Percentiles rank a stretch among this genome's conserved stretches.
phyloP scores from a whole-genome alignment of 2,329 filamentous ascomycete genomes.

The Ascomycota sp. region DNA sequence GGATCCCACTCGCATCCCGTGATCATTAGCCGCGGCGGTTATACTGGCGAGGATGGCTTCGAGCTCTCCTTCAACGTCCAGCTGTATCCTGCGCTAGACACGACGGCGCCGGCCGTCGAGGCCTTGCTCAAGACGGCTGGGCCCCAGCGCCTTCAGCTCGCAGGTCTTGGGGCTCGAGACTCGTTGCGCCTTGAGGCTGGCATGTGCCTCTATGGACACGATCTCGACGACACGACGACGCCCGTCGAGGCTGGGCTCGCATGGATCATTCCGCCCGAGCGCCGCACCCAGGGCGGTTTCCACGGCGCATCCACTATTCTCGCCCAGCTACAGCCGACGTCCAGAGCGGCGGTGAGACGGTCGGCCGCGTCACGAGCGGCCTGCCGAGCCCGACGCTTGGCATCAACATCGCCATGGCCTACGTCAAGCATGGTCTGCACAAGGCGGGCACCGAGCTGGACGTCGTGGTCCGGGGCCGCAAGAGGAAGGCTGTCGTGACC shows the following conservation, averaged over 20 bases:
- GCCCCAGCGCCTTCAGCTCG: slow-evolving; percentile 45
- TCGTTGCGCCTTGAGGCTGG: slow-evolving; percentile 86
- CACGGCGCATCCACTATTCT: slow-evolving; percentile 66
- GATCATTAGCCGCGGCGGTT: slow-evolving; percentile 71
- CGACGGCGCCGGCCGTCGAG: slow-evolving; percentile 37
- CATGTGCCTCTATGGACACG: slow-evolving; percentile 99
- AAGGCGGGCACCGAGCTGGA: slow-evolving; percentile 68
- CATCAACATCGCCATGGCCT: slow-evolving; percentile 93
- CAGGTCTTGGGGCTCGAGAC: slow-evolving; percentile 79
- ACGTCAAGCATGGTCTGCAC: slow-evolving; percentile 61
- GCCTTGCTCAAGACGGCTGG: slow-evolving; percentile 46
- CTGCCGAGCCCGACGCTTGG: slow-evolving; percentile 71
- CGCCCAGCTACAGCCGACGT: slow-evolving; percentile 51
- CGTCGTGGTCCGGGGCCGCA: slow-evolving; percentile 57
- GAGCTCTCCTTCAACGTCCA: slow-evolving; percentile 58
- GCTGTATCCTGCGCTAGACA: slow-evolving; percentile 19
- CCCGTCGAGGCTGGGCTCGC: slow-evolving; percentile 34
- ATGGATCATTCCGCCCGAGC: slow-evolving; percentile 74
- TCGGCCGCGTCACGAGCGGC: slow-evolving; percentile 75
- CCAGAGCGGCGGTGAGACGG: slow-evolving; percentile 50
- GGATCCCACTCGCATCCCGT: slow-evolving; percentile 19
- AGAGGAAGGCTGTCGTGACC: slow-evolving; percentile 51
- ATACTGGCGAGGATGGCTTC: slow-evolving; percentile 96
- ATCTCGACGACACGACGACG: slow-evolving; percentile 60
- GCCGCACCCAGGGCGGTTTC: slow-evolving; percentile 51